Evolutionary conservation across 1,284 basidiomycete species (phyloP).

Genomic region (Singerocomus rubriflavus): DNA sequence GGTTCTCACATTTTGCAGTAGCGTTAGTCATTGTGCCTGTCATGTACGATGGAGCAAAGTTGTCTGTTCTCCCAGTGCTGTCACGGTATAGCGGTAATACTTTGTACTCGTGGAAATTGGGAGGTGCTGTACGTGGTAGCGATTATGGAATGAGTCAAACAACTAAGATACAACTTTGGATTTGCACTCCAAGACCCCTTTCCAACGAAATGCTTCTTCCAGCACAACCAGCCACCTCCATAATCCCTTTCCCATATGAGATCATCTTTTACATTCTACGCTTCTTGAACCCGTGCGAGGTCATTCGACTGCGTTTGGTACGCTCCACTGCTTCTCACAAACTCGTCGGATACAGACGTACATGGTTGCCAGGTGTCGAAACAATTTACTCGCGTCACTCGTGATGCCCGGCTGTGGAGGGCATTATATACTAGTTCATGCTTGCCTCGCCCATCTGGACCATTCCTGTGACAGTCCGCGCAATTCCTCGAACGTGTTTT

Average conservation of each 20-base stretch:
- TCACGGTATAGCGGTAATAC: not conserved
- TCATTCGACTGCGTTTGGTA: slow-evolving; percentile 22
- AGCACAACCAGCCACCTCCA: not conserved
- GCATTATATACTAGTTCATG: slow-evolving; percentile 15
- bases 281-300: slow-evolving; percentile 15
- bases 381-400: slow-evolving; percentile 14
- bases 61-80: no score
- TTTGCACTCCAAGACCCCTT: not conserved
- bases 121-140: not conserved
- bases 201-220: slow-evolving; percentile 9
- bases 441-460: slow-evolving; percentile 23
- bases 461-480: slow-evolving; percentile 23
- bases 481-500: slow-evolving; percentile 20
- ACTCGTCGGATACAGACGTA: no score
- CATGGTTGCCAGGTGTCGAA: slow-evolving; percentile 19
- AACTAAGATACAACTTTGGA: not conserved
- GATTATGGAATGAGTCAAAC: not conserved
- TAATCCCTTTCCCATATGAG: slow-evolving; percentile 18
- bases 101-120: not conserved
- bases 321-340: not conserved
- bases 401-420: slow-evolving; percentile 20
- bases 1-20: not conserved
- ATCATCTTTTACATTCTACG: slow-evolving; percentile 19
- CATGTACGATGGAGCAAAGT: no score
- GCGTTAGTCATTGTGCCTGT: not conserved